Conservation (phyloP, 2,329 filamentous ascomycete genomes). For the Sphaerulina musiva region DNA sequence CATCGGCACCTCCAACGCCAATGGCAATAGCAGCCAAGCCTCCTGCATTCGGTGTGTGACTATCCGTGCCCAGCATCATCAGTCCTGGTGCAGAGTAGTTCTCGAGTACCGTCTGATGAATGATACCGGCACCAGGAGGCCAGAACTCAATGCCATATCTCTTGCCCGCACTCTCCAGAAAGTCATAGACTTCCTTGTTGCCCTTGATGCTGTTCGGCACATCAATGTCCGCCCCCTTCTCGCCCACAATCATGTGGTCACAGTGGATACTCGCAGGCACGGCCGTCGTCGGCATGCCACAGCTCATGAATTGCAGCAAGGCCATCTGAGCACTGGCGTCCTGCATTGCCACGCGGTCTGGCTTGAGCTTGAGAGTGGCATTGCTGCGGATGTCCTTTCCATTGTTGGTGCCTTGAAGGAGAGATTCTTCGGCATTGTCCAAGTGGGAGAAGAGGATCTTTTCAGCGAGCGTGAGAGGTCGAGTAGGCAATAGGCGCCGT, state of each 20-base stretch:
- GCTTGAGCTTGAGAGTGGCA: slow-evolving; percentile 93
- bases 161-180: slow-evolving; percentile 84
- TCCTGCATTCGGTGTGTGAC: slow-evolving; percentile 95
- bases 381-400: slow-evolving; percentile 76
- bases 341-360: slow-evolving; percentile 97
- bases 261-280: slow-evolving; percentile 98
- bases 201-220: slow-evolving; percentile 76
- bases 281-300: slow-evolving; percentile 77
- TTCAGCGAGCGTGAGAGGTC: slow-evolving; percentile 78
- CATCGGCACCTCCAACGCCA: slow-evolving; percentile 93
- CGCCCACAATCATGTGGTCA: slow-evolving; percentile 96
- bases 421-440: slow-evolving; percentile 79
- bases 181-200: slow-evolving; percentile 97
- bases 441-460: slow-evolving; percentile 98
- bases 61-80: slow-evolving; percentile 99
- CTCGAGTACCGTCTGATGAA: slow-evolving; percentile 95
- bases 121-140: slow-evolving; percentile 89
- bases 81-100: slow-evolving; percentile 95
- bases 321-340: slow-evolving; percentile 99
- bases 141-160: slow-evolving; percentile 94
- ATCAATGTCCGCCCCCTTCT: slow-evolving; percentile 81
- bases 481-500: slow-evolving; percentile 57
- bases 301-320: slow-evolving; percentile 96
- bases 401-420: slow-evolving; percentile 75
- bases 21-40: slow-evolving; percentile 90